phyloP scores from a whole-genome alignment of 495 filamentous ascomycete genomes.

The Pseudoneurospora amorphoporcata region DNA sequence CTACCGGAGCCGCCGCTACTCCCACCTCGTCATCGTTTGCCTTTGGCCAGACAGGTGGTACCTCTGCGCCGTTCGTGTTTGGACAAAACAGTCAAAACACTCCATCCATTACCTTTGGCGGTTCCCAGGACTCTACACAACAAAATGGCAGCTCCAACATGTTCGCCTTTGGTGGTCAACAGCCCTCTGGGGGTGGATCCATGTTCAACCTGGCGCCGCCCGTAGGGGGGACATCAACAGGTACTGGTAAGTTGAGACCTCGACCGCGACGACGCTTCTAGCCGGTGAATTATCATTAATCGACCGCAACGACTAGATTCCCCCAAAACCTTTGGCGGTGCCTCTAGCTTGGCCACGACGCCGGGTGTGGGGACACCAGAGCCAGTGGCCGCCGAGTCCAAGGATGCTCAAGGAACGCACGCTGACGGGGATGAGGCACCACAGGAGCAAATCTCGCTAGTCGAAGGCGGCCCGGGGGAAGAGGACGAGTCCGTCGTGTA shows the following conservation, averaged over 20 bases:
- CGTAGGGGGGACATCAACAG: constrained; percentile 28
- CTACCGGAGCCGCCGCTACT: constrained; percentile 19
- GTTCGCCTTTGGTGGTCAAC: constrained; percentile 20
- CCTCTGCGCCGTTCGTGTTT: constrained; percentile 18
- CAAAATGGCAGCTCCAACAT: constrained; percentile 2
- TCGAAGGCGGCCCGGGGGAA: constrained; percentile 53
- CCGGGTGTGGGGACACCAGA: constrained; percentile 55
- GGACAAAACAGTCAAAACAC: constrained; percentile 6
- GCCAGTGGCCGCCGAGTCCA: constrained; percentile 37
- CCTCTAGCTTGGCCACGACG: constrained; percentile 45
- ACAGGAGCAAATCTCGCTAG: constrained; percentile 53
- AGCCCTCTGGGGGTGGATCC: constrained; percentile 13
- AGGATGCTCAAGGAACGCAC: constrained; percentile 38
- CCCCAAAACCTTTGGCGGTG: constrained; percentile 36
- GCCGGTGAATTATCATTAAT: constrained; percentile 12
- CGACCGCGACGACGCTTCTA: not conserved
- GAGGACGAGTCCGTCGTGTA: constrained; percentile 57
- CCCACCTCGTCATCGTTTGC: constrained; percentile 24
- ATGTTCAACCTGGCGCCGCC: constrained; percentile 26
- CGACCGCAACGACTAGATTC: constrained; percentile 21
- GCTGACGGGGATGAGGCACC: constrained; percentile 38
- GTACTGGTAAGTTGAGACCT: constrained; percentile 31
- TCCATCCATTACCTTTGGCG: constrained; percentile 24
- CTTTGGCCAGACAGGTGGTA: constrained; percentile 23
- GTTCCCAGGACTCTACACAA: constrained; percentile 8